Evolutionary conservation across 2,329 filamentous ascomycete genomes (phyloP).

Genomic region (Colletotrichum australisinense): DNA sequence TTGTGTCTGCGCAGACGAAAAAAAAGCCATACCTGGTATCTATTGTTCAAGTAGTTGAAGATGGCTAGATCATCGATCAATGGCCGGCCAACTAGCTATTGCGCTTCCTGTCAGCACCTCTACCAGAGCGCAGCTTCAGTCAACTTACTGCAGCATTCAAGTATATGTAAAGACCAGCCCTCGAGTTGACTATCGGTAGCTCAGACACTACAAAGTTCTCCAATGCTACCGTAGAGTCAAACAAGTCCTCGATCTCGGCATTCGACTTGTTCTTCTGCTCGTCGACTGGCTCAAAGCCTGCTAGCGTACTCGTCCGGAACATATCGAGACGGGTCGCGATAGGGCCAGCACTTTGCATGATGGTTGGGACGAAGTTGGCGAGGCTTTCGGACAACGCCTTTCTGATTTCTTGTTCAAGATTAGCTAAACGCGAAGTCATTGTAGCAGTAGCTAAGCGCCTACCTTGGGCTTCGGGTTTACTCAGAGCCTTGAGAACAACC

Average conservation of each 20-base stretch:
- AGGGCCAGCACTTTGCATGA: conserved; percentile 67
- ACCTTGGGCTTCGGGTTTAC: conserved; percentile 65
- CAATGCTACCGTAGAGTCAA: conserved; percentile 67
- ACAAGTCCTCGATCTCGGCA: conserved; percentile 66
- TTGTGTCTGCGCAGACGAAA: neutral
- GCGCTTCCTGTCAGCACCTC: conserved; percentile 39
- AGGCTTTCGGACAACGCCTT: conserved; percentile 63
- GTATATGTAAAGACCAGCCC: conserved; percentile 87
- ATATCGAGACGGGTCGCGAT: conserved; percentile 65
- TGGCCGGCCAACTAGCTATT: conserved; percentile 84
- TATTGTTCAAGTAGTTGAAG: conserved; percentile 83
- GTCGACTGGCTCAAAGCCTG: conserved; percentile 64
- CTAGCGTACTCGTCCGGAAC: conserved; percentile 68
- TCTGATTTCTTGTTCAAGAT: conserved; percentile 51
- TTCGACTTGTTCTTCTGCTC: conserved; percentile 62
- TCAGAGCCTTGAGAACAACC: conserved; percentile 64
- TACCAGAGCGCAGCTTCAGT: no score
- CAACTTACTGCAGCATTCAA: conserved; percentile 80
- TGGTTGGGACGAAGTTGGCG: conserved; percentile 63
- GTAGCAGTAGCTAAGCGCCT: conserved; percentile 36
- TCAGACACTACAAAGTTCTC: conserved; percentile 70
- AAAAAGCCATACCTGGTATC: conserved; percentile 74
- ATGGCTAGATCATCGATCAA: conserved; percentile 84
- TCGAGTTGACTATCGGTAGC: conserved; percentile 77
- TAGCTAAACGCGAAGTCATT: neutral